Conservation (phyloP, 2,329 filamentous ascomycete genomes). For the Alternaria ethzedia region DNA sequence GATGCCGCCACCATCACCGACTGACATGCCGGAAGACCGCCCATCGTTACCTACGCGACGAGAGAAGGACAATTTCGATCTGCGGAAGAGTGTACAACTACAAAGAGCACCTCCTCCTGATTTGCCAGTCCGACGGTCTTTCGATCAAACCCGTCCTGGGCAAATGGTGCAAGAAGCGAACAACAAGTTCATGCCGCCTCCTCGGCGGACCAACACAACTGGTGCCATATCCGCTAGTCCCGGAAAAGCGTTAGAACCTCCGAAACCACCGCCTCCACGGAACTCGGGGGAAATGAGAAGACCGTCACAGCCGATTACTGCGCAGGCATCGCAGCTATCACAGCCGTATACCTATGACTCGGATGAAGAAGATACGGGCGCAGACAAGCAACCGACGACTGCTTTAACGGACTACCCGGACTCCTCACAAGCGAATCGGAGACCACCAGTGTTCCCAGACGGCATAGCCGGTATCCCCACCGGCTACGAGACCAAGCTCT, state of each 20-base stretch:
- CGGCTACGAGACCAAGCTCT: constrained; percentile 83
- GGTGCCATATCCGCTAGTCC: constrained; percentile 9
- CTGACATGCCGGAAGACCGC: constrained; percentile 51
- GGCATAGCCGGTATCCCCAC: constrained; percentile 78
- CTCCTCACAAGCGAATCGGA: constrained; percentile 80
- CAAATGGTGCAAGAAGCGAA: constrained; percentile 32
- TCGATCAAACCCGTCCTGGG: constrained; percentile 42
- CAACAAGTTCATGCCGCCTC: constrained; percentile 41
- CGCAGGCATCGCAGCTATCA: constrained; percentile 23
- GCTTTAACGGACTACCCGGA: constrained; percentile 76
- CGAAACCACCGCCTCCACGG: constrained; percentile 43
- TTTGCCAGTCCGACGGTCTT: constrained; percentile 44
- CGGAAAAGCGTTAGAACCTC: constrained; percentile 37
- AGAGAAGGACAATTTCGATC: constrained; percentile 42
- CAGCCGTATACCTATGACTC: constrained; percentile 53
- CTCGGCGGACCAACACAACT: constrained; percentile 43
- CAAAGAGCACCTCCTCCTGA: constrained; percentile 40
- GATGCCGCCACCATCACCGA: constrained; percentile 20
- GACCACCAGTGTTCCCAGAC: constrained; percentile 76
- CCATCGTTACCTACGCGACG: constrained; percentile 58
- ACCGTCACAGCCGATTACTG: constrained; percentile 23
- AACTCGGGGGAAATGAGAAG: constrained; percentile 44
- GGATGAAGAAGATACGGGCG: constrained; percentile 54
- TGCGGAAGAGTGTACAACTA: constrained; percentile 44
- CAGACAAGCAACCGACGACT: constrained; percentile 59